Base-by-base conservation (phyloP, 2,329 filamentous ascomycete species). In the Clarireedia sp. region DNA sequence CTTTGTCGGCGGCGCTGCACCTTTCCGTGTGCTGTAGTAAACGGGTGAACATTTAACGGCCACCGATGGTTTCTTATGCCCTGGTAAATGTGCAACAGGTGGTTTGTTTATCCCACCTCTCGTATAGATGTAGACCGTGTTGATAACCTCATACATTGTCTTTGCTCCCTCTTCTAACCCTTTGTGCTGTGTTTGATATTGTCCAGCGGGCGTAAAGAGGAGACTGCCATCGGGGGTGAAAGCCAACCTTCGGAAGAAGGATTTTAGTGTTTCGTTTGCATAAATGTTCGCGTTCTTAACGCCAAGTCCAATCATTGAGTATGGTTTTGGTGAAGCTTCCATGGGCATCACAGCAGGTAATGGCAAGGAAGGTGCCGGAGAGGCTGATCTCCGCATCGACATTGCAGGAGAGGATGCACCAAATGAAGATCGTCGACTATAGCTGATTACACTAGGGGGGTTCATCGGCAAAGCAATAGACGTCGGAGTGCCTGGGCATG, bases 61-160 rank as follows among this genome's bases (percentile, higher is more conserved):
- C 10, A 99, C 89, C 0, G 94, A 97, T 0, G 94, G 94, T 71
- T 99, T 99, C 76, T 96, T 99, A 72, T 97, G 92, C 1, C 94
- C 94, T 0, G 94, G 94, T 6, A 99, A 78, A 71, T 97, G 94
- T 6, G 92, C 90, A 56, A 97, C 87, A 2, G 94, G 94, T 1
- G 94, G 90, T 69, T 95, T 96, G 73, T 96, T 97, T 67, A 99
- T 90, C 23, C 94, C 94, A 29, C 91, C 94, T 64, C 94, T 80
- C 0, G 92, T 96, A 71, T 99, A 99, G 53, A 99, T 94, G 72
- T 99, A 99, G 21, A 99, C 95, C 0, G 94, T 99, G 68, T 99
- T 99, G 64, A 88, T 90, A 51, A 96, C 80, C 62, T 99, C 92
- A 63, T 94, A 92, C 0, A 80, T 80, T 0, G 83, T 79, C 70